Evolutionary conservation across 108 stramenopile species (phyloP).

Genomic region (Discostella stelligeroides): DNA sequence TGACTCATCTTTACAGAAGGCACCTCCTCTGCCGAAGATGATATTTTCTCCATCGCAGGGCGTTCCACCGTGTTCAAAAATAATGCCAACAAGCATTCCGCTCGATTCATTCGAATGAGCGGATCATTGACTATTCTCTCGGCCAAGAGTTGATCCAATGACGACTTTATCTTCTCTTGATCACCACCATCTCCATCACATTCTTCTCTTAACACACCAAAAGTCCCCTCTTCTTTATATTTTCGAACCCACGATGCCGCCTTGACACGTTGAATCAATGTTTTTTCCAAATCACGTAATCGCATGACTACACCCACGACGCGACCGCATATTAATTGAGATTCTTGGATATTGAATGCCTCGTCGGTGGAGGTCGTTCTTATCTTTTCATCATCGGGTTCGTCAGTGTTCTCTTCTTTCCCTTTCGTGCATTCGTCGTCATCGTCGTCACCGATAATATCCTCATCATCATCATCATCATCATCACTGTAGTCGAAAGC

Average conservation of each 20-base stretch:
- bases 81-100: slow-evolving; percentile 82
- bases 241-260: slow-evolving; percentile 56
- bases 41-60: slow-evolving; percentile 63
- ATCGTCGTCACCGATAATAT: no score
- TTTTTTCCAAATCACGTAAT: slow-evolving; percentile 63
- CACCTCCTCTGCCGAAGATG: slow-evolving; percentile 51
- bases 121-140: slow-evolving; percentile 65
- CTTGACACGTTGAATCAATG: slow-evolving; percentile 37
- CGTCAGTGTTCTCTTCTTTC: no score
- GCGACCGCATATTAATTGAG: slow-evolving; percentile 75
- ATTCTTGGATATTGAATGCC: slow-evolving; percentile 52
- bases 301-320: slow-evolving; percentile 85
- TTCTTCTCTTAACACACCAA: slow-evolving; percentile 65
- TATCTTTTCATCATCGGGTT: no score
- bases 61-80: slow-evolving; percentile 71
- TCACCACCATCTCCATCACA: slow-evolving; percentile 6
- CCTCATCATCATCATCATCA: no score
- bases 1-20: slow-evolving; percentile 63
- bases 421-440: no score
- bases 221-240: slow-evolving; percentile 68
- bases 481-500: no score
- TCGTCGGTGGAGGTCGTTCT: slow-evolving; percentile 43
- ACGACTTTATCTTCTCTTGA: slow-evolving; percentile 13
- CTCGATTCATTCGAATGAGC: slow-evolving; percentile 72
- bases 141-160: slow-evolving; percentile 33